phyloP scores from a whole-genome alignment of 176 grass and related monocot genomes.

The Echinochloa phyllopogon region DNA sequence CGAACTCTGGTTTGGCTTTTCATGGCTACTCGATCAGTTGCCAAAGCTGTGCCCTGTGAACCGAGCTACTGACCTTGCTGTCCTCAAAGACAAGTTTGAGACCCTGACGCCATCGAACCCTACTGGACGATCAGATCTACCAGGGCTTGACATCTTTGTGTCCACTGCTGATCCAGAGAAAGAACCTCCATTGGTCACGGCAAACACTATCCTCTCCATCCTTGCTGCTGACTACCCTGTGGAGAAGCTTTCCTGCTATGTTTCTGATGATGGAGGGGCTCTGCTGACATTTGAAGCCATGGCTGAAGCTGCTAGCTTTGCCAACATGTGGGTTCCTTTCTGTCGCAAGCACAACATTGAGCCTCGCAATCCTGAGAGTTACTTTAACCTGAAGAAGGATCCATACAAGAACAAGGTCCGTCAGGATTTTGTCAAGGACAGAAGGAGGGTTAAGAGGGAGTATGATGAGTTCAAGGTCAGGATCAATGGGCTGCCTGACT shows the following conservation, averaged over 20 bases:
- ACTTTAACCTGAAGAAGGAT: conserved; percentile 92
- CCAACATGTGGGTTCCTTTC: conserved; percentile 95
- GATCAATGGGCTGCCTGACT: conserved; percentile 78
- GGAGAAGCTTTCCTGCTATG: conserved; percentile 95
- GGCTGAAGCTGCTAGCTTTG: conserved; percentile 97
- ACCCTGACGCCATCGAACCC: conserved; percentile 63
- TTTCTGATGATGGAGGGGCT: conserved; percentile 93
- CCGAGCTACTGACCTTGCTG: conserved; percentile 76
- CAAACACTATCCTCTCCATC: conserved; percentile 96
- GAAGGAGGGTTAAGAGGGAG: conserved; percentile 90
- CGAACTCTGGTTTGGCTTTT: conserved; percentile 90
- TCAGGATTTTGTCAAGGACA: conserved; percentile 93
- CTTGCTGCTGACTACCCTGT: conserved; percentile 96
- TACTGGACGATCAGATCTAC: conserved; percentile 80
- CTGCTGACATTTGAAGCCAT: conserved; percentile 97
- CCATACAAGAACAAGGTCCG: conserved; percentile 93
- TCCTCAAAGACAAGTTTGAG: conserved; percentile 97
- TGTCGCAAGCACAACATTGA: conserved; percentile 91
- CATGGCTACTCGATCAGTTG: conserved; percentile 93
- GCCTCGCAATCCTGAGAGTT: conserved; percentile 92
- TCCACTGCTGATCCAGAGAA: conserved; percentile 98
- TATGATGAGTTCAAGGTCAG: conserved; percentile 98
- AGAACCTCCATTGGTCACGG: conserved; percentile 86
- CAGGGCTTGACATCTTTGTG: conserved; percentile 88
- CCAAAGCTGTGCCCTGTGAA: conserved; percentile 86